Percentiles rank a stretch among this genome's conserved stretches.
phyloP scores from a whole-genome alignment of 2,329 filamentous ascomycete genomes.

The Ilyonectria robusta region DNA sequence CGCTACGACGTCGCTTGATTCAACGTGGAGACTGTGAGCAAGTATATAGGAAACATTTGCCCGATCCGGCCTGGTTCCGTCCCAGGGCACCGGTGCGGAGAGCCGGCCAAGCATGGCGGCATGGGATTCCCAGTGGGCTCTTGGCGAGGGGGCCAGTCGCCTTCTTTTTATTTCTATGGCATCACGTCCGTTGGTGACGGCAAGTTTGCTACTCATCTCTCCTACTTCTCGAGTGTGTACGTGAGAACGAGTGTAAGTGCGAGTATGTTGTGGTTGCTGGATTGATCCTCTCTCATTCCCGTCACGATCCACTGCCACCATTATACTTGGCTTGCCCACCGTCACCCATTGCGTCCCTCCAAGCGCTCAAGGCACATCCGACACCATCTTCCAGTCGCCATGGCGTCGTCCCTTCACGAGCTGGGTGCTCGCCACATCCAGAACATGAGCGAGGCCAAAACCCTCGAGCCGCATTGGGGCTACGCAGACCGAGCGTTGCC shows the following conservation, averaged over 20 bases:
- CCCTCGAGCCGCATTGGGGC: conserved; percentile 62
- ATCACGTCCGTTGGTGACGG: conserved; percentile 32
- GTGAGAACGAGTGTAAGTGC: conserved; percentile 3
- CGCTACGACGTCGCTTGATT: conserved; percentile 19
- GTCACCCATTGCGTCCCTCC: not conserved
- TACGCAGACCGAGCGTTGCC: conserved; percentile 62
- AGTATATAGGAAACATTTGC: conserved; percentile 41
- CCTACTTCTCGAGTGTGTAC: not conserved
- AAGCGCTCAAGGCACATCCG: not conserved
- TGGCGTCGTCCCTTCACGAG: conserved; percentile 39
- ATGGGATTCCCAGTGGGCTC: conserved; percentile 23
- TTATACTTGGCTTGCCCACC: not conserved
- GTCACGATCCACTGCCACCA: not conserved
- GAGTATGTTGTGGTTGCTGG: not conserved
- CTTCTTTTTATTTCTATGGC: conserved; percentile 45
- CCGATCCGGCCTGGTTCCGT: conserved; percentile 41
- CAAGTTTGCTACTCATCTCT: conserved; percentile 12
- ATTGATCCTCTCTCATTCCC: conserved; percentile 12
- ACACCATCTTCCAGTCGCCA: conserved; percentile 1
- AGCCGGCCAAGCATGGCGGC: not conserved
- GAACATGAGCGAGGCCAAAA: conserved; percentile 54
- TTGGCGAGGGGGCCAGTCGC: conserved; percentile 20
- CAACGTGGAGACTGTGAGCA: conserved; percentile 36
- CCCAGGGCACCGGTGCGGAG: conserved; percentile 25
- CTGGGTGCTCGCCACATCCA: conserved; percentile 58